Evolutionary conservation across 2,329 filamentous ascomycete genomes (phyloP).

Genomic region (Blastomyces silverae): DNA sequence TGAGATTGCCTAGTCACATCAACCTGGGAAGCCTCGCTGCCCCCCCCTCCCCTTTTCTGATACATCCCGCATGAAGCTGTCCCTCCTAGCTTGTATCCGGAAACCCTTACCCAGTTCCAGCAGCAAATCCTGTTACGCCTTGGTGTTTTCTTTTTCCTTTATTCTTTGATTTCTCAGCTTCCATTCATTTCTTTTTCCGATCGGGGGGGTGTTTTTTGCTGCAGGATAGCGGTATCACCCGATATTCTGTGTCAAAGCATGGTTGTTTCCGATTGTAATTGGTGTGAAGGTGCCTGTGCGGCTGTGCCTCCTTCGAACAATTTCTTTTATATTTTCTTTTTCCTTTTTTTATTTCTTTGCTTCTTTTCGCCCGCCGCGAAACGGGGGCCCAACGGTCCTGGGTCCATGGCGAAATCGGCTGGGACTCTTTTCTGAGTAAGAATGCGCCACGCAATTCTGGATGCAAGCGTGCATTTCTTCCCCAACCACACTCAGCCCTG

Average conservation of each 20-base stretch:
- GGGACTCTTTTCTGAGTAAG: background rate
- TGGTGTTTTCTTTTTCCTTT: background rate
- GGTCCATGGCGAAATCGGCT: background rate
- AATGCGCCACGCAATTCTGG: background rate
- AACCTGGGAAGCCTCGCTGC: background rate
- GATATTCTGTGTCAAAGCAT: background rate
- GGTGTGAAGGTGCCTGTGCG: background rate
- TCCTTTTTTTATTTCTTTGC: background rate
- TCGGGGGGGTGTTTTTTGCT: background rate
- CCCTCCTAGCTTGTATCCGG: background rate
- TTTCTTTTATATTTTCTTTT: background rate
- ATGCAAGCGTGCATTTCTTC: background rate
- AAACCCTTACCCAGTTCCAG: background rate
- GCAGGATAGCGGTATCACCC: constrained; percentile 5
- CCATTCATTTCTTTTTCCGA: background rate
- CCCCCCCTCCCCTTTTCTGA: background rate
- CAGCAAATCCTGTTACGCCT: background rate
- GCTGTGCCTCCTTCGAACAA: background rate
- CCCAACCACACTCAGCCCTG: background rate
- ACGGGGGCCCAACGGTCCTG: background rate
- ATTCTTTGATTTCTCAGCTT: background rate
- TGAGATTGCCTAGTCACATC: background rate
- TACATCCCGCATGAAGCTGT: background rate
- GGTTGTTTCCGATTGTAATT: background rate
- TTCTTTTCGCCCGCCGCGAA: background rate